Evolutionary conservation across 345 rosid species (phyloP).

Genomic region (Luvunga scandens): DNA sequence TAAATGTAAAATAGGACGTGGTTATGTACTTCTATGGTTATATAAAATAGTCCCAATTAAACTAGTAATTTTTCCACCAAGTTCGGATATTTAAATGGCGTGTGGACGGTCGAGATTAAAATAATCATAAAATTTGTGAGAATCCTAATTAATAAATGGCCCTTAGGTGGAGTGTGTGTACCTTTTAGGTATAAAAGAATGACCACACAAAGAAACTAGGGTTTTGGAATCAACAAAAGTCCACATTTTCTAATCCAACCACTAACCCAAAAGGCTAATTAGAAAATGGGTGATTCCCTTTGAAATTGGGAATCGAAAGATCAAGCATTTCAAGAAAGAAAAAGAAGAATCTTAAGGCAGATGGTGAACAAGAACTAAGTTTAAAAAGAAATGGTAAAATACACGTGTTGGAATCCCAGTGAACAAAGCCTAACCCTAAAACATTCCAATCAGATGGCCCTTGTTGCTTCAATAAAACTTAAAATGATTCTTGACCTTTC

Average conservation of each 20-base stretch:
- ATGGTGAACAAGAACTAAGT: neutral
- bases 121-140: neutral
- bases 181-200: neutral
- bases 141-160: neutral
- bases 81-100: neutral
- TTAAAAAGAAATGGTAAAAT: neutral
- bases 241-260: slow-evolving; percentile 10
- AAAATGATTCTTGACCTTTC: slow-evolving; percentile 14
- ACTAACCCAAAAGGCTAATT: neutral
- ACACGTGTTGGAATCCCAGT: slow-evolving; percentile 21
- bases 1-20: too few species aligned
- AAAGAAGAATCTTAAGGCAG: slow-evolving; percentile 9
- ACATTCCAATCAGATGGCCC: slow-evolving; percentile 28
- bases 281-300: slow-evolving; percentile 19
- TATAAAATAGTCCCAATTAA: too few species aligned
- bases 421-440: neutral
- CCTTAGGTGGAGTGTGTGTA: slow-evolving; percentile 8
- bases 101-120: neutral
- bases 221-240: slow-evolving; percentile 27
- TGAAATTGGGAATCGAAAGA: slow-evolving; percentile 5
- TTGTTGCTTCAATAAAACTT: neutral
- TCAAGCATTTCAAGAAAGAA: neutral
- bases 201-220: neutral
- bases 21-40: too few species aligned
- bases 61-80: too few species aligned